These are phyloP conservation scores for Ophiocordyceps robertsii DNA, from an alignment of 2,329 filamentous ascomycete genomes.

Conservation along the genomic window DNA sequence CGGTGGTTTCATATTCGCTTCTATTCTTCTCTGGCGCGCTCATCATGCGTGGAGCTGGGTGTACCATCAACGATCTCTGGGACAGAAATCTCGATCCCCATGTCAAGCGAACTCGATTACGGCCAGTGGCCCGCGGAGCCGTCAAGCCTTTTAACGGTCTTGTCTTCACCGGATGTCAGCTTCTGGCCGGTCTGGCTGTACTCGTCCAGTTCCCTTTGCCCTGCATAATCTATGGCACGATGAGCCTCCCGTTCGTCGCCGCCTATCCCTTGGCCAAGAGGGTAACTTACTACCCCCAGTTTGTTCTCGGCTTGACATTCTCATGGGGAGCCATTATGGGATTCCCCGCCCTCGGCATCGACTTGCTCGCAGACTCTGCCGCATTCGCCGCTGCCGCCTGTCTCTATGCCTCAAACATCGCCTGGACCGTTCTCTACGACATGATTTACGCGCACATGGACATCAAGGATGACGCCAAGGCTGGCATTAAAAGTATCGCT, in stretches of 20 bases:
- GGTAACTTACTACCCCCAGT: conserved; percentile 77
- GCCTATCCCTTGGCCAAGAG: conserved; percentile 75
- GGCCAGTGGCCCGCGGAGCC: conserved; percentile 70
- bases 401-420: conserved; percentile 65
- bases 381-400: conserved; percentile 53
- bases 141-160: conserved; percentile 59
- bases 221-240: conserved; percentile 67
- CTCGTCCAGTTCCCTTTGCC: conserved; percentile 61
- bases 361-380: conserved; percentile 49
- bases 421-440: conserved; percentile 82
- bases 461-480: conserved; percentile 71
- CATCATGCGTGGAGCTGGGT: conserved; percentile 79
- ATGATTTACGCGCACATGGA: conserved; percentile 95
- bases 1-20: conserved; percentile 49
- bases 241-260: conserved; percentile 59
- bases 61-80: conserved; percentile 84
- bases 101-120: conserved; percentile 60
- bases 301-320: conserved; percentile 71
- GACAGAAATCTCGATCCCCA: conserved; percentile 77
- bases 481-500: conserved; percentile 80
- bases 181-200: conserved; percentile 59
- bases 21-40: conserved; percentile 67
- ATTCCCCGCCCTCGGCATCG: conserved; percentile 69
- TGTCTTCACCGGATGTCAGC: conserved; percentile 60
- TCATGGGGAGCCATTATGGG: conserved; percentile 85